phyloP scores from a whole-genome alignment of 257 asterid species.

The Rubia yunnanensis region DNA sequence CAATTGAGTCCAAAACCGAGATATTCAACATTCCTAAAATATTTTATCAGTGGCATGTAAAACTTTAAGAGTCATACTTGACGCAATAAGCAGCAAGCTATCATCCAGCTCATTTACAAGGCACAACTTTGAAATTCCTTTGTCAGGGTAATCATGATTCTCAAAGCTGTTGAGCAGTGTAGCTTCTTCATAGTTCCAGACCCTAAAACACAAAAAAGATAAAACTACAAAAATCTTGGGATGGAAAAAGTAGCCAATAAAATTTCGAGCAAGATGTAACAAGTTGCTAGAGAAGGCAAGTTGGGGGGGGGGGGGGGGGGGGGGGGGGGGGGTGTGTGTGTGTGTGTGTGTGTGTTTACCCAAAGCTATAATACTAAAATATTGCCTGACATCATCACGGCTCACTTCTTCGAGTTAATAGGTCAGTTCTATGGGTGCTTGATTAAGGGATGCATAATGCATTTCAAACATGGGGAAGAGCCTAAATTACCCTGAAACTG shows the following conservation, averaged over 20 bases:
- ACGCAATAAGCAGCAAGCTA: slow-evolving; percentile 93
- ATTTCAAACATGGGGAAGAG: too few species aligned
- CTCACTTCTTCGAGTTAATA: too few species aligned
- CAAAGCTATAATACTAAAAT: too few species aligned
- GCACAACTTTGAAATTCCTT: slow-evolving; percentile 89
- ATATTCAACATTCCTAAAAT: background rate
- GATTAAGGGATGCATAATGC: too few species aligned
- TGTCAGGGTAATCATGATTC: slow-evolving; percentile 83
- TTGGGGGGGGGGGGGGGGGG: too few species aligned
- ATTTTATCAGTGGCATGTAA: slow-evolving; percentile 12
- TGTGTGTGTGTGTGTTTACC: too few species aligned
- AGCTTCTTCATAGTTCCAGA: slow-evolving; percentile 67
- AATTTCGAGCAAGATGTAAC: too few species aligned
- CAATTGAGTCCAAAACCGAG: slow-evolving; percentile 5
- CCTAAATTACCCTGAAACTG: too few species aligned
- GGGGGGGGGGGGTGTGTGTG: too few species aligned
- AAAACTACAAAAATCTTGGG: background rate
- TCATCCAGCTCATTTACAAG: slow-evolving; percentile 89
- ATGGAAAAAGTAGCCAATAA: background rate
- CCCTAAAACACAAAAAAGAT: slow-evolving; percentile 18
- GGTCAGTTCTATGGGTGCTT: too few species aligned
- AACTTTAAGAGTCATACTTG: slow-evolving; percentile 47
- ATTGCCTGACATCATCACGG: too few species aligned
- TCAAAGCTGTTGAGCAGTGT: slow-evolving; percentile 75
- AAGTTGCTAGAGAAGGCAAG: background rate